Conservation (phyloP, 768 basidiomycete genomes). For the Agrocybe chaxingu region DNA sequence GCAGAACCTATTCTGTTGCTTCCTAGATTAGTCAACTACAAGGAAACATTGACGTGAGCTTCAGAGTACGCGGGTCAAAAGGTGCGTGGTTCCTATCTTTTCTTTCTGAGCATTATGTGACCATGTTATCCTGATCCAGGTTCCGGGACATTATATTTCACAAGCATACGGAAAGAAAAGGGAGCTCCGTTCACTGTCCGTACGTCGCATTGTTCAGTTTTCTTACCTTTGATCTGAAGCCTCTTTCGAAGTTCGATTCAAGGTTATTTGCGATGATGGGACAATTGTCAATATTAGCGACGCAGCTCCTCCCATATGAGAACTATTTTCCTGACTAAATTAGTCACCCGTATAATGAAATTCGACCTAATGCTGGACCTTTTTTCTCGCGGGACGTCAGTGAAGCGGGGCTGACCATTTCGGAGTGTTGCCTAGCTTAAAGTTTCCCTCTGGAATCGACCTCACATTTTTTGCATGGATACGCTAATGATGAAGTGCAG, state of each 20-base stretch:
- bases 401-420: too few species aligned
- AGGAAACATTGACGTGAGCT: conserved; percentile 76
- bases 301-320: conserved; percentile 21
- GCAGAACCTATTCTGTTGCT: background rate
- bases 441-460: too few species aligned
- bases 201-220: conserved; percentile 34
- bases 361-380: too few species aligned
- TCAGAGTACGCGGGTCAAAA: conserved; percentile 70
- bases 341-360: background rate
- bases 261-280: conserved; percentile 64
- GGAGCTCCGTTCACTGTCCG: conserved; percentile 66
- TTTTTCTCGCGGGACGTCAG: too few species aligned
- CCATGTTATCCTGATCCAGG: conserved; percentile 31
- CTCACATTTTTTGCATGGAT: too few species aligned
- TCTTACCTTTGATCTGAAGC: background rate
- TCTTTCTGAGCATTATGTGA: background rate
- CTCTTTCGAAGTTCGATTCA: conserved; percentile 52
- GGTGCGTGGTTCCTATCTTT: conserved; percentile 32
- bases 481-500: too few species aligned
- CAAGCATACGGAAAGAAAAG: conserved; percentile 75
- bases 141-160: conserved; percentile 78
- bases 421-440: too few species aligned
- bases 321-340: conserved; percentile 3
- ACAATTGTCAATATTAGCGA: conserved; percentile 40
- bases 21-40: conserved; percentile 71